Base-by-base conservation (phyloP, 179 eudicot genomes). In the Kewa caespitosa region DNA sequence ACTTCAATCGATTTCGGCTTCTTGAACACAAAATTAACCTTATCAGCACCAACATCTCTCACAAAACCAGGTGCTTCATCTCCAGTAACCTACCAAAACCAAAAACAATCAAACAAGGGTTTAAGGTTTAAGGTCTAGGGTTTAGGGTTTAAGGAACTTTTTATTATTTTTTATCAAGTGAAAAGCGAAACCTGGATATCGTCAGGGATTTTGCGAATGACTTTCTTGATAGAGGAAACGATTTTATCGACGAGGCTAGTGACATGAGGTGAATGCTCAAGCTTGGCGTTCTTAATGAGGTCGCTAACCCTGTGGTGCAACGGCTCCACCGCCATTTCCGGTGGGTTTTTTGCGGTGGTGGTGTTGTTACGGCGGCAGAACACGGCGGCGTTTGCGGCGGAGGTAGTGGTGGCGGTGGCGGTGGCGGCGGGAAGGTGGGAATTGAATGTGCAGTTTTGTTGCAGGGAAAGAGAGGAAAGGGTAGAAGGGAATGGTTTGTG, bases 11-110 rank as follows among this genome's bases (percentile, higher is more conserved):
- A 81, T 59, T 76, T 72, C 2, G 97, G 98, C 84, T 76, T 88
- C 86, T 82, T 92, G 80, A 94, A 94, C 71, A 83, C 87, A 74
- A 94, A 94, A 6, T 94, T 89, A 11, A 91, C 98, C 80, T 94
- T 92, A 70, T 92, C 97, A 17, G 97, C 98, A 4, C 96, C 89
- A 63, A 91, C 67, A 74, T 94, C 97, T 74, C 89, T 87, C 70
- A 94, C 90, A 76, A 94, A 94, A 12, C 91, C 92, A 6, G 89
- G 85, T 2, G 97, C 98, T 74, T 73, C 75, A 22, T 88, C 86
- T 11, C 89, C 90, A 27, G 90, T 86, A 65, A 92, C 97, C 97
- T 94, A 70, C 65, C 72, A 55, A 46, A 34, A 20, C 55, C 27
- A 23, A 73, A 46, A 68, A 11, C 43, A 55, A 30, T 67, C 22